Evolutionary conservation across 352 stramenopile genomes (phyloP).

Genomic region (Blastocystis sp.): DNA sequence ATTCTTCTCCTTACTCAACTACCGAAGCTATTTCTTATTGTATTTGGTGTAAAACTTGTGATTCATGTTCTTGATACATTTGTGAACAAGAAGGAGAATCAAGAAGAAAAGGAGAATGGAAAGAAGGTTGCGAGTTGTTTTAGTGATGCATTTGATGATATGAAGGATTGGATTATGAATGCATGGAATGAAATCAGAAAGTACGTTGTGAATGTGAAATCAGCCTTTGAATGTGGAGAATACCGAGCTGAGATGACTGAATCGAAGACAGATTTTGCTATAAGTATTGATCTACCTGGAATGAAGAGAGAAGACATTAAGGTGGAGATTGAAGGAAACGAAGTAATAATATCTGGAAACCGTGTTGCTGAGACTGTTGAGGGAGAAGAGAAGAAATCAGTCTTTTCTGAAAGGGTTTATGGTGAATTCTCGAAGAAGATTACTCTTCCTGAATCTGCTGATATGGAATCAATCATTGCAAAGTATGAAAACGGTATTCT

Average conservation of each 20-base stretch:
- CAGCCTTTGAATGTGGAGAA: neutral
- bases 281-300: neutral
- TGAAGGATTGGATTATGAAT: neutral
- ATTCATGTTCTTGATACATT: neutral
- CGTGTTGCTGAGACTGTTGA: neutral
- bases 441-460: neutral
- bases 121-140: neutral
- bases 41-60: neutral
- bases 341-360: neutral
- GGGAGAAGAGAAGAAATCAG: neutral
- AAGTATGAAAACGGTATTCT: constrained; percentile 19
- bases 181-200: neutral
- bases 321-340: neutral
- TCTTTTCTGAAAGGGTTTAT: neutral
- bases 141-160: neutral
- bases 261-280: neutral
- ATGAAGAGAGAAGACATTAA: neutral
- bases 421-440: neutral
- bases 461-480: neutral
- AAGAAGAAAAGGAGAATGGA: neutral
- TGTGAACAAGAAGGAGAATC: neutral
- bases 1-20: neutral
- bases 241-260: neutral
- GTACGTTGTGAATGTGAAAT: no score
- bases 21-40: neutral